These are phyloP conservation scores for Peribolospora baueri DNA, from an alignment of 768 basidiomycete genomes.

Conservation along the genomic window DNA sequence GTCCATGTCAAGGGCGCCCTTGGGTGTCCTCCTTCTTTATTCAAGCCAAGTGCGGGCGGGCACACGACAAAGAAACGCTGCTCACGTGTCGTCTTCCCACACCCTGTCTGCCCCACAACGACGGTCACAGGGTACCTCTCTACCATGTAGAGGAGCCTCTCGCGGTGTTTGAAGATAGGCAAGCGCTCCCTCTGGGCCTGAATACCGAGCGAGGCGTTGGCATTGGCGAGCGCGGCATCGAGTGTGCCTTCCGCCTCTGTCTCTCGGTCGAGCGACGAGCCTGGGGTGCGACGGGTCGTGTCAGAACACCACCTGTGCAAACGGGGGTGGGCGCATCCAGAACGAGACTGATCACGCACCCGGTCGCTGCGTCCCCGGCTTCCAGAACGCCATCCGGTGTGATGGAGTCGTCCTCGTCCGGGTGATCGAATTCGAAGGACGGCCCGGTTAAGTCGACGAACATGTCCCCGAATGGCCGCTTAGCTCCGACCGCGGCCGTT, in stretches of 20 bases:
- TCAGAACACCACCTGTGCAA: background rate
- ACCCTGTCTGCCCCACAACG: slow-evolving; percentile 84
- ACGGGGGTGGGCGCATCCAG: background rate
- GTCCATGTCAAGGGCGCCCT: background rate
- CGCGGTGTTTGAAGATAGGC: slow-evolving; percentile 77
- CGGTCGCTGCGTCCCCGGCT: slow-evolving; percentile 59
- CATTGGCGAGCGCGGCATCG: slow-evolving; percentile 36
- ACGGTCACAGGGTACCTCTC: slow-evolving; percentile 58
- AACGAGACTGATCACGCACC: background rate
- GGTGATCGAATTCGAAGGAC: no score
- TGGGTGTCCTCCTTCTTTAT: background rate
- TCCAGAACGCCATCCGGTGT: slow-evolving; percentile 38
- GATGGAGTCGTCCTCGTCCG: no score
- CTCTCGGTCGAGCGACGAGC: slow-evolving; percentile 64
- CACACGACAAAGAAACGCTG: slow-evolving; percentile 6
- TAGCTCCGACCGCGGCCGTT: no score
- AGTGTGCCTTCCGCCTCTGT: slow-evolving; percentile 50
- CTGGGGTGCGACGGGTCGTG: slow-evolving; percentile 15
- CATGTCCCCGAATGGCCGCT: no score
- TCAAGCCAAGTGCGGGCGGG: background rate
- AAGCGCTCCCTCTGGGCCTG: slow-evolving; percentile 54
- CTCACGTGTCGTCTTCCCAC: slow-evolving; percentile 91
- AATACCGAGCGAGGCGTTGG: slow-evolving; percentile 32
- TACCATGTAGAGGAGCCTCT: slow-evolving; percentile 55
- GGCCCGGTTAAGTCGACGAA: no score